phyloP scores from a whole-genome alignment of 805 yeast genomes.

The Metschnikowia koreensis region DNA sequence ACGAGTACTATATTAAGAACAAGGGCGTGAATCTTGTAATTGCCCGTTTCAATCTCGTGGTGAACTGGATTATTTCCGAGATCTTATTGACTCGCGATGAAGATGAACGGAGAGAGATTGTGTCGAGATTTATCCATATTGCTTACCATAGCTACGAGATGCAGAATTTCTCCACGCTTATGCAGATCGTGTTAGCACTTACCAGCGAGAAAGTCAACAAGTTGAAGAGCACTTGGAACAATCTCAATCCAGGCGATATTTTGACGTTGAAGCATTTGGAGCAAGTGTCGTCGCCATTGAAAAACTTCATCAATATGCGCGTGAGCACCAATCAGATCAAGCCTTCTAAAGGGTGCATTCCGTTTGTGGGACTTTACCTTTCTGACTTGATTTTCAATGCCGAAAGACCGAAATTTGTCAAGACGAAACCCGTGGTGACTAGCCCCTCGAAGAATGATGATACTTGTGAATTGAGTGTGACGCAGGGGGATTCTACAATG shows the following conservation, averaged over 20 bases:
- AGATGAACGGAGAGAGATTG: constrained; percentile 60
- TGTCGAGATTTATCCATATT: constrained; percentile 84
- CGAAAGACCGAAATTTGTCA: constrained; percentile 53
- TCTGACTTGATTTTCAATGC: constrained; percentile 79
- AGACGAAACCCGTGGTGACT: constrained; percentile 10
- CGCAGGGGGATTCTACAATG: constrained; percentile 15
- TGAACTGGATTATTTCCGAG: constrained; percentile 91
- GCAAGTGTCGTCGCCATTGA: constrained; percentile 67
- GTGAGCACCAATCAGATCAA: constrained; percentile 57
- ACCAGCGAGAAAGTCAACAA: constrained; percentile 61
- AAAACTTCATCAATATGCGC: constrained; percentile 69
- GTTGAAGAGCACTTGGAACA: constrained; percentile 70
- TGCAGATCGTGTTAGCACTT: constrained; percentile 83
- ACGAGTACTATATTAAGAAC: constrained; percentile 42
- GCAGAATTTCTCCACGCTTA: constrained; percentile 83
- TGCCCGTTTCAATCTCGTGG: constrained; percentile 82
- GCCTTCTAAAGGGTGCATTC: constrained; percentile 76
- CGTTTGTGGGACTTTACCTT: constrained; percentile 83
- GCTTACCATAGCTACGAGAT: constrained; percentile 69
- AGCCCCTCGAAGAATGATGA: constrained; percentile 3
- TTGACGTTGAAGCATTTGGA: constrained; percentile 66
- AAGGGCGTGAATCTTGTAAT: constrained; percentile 82
- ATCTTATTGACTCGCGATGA: constrained; percentile 64
- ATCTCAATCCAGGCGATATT: constrained; percentile 69
- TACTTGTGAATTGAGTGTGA: constrained; percentile 7